These are phyloP conservation scores for Chalciporus chontae DNA, from an alignment of 768 basidiomycete genomes.

Conservation along the genomic window DNA sequence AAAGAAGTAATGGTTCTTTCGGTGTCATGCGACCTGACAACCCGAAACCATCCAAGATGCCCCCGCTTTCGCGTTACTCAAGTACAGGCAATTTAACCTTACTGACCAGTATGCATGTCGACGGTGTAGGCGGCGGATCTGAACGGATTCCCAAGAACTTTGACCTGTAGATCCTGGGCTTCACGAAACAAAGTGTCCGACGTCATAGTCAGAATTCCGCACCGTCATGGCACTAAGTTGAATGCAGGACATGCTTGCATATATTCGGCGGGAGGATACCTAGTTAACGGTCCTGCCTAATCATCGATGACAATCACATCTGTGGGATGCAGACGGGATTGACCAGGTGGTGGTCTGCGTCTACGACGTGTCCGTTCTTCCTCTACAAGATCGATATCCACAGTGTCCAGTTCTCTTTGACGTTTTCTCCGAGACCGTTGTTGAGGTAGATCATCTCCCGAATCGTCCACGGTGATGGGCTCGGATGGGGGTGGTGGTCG, in stretches of 20 bases:
- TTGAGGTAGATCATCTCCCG: slow-evolving; percentile 25
- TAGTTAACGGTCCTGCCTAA: slow-evolving; percentile 12
- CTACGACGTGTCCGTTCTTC: slow-evolving; percentile 23
- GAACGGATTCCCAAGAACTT: neutral
- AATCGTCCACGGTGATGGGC: slow-evolving; percentile 31
- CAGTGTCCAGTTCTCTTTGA: slow-evolving; percentile 26
- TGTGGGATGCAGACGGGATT: slow-evolving; percentile 16
- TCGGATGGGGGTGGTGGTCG: slow-evolving; percentile 11
- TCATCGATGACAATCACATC: slow-evolving; percentile 48
- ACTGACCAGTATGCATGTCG: too few species aligned
- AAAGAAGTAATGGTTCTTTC: neutral
- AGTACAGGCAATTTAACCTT: neutral
- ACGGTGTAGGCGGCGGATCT: neutral
- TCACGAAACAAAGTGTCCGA: neutral
- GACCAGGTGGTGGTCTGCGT: slow-evolving; percentile 13
- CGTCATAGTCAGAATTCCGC: neutral
- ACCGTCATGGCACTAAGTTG: neutral
- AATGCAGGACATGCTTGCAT: neutral
- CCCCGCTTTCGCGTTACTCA: neutral
- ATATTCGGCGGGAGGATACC: neutral
- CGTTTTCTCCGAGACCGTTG: slow-evolving; percentile 33
- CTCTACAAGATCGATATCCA: slow-evolving; percentile 31
- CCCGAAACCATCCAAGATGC: neutral
- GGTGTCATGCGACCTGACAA: neutral
- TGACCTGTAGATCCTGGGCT: neutral